Conservation (phyloP, 1,139 yeast genomes). For the Yueomyces sp. region DNA sequence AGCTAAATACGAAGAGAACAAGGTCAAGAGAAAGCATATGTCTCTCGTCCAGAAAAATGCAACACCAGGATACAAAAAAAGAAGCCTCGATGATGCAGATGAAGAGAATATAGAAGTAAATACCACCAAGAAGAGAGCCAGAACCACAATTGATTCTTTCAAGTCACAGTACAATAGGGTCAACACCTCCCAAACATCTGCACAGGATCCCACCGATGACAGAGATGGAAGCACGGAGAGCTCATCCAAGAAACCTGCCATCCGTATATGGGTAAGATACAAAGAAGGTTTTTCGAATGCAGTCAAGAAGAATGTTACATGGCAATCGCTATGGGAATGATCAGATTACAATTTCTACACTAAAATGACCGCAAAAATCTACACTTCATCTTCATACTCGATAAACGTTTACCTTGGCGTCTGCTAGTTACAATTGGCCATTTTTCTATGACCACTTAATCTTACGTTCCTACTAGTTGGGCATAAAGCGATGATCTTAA, state of each 20-base stretch:
- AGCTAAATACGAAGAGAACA: slow-evolving; percentile 32
- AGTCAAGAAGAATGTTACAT: slow-evolving; percentile 70
- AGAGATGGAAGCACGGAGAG: slow-evolving; percentile 1
- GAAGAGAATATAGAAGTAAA: slow-evolving; percentile 17
- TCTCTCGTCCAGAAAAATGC: slow-evolving; percentile 11
- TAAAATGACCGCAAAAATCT: too few relatives aligned
- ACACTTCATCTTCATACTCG: too few relatives aligned
- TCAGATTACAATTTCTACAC: not conserved
- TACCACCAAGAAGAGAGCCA: slow-evolving; percentile 21
- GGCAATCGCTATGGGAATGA: slow-evolving; percentile 49
- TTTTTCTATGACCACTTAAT: too few relatives aligned
- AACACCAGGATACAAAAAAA: not conserved
- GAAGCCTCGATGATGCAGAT: slow-evolving; percentile 1
- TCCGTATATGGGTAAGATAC: slow-evolving; percentile 78
- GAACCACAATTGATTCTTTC: slow-evolving; percentile 25
- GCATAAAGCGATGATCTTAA: too few relatives aligned
- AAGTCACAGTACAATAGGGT: slow-evolving; percentile 24
- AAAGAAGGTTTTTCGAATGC: slow-evolving; percentile 94
- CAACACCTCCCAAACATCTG: slow-evolving; percentile 2
- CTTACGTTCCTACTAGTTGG: too few relatives aligned
- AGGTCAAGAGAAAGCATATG: slow-evolving; percentile 26
- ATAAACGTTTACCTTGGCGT: too few relatives aligned
- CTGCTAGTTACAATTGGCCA: too few relatives aligned
- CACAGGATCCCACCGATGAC: not conserved
- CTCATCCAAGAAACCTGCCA: not conserved